Evolutionary conservation across 306 rosid species (phyloP).

Genomic region (Heteromeles arbutifolia): DNA sequence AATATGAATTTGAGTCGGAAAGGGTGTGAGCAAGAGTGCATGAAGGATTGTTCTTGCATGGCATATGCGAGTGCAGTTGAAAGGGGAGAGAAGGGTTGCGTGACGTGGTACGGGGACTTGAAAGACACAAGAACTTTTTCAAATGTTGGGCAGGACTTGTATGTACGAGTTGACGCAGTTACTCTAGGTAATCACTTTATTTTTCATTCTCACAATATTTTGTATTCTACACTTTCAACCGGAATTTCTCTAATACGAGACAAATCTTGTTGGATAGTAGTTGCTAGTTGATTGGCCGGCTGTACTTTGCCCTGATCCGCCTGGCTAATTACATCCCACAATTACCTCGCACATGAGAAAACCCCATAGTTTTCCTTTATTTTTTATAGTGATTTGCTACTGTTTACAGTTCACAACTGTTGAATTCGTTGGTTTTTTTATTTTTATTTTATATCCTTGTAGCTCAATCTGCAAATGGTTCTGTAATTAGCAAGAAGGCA

Average conservation of each 20-base stretch:
- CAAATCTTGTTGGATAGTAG: no score
- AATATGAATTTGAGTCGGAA: conserved; percentile 13
- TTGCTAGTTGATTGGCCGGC: no score
- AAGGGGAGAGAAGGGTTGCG: conserved; percentile 32
- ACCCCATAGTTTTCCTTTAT: no score
- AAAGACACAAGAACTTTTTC: conserved; percentile 31
- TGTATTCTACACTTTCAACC: no score
- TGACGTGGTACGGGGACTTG: conserved; percentile 46
- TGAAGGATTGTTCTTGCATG: conserved; percentile 43
- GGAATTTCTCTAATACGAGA: accelerated
- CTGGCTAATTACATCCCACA: no score
- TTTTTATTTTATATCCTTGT: not conserved
- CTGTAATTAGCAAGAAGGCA: not conserved
- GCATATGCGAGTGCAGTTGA: conserved; percentile 42
- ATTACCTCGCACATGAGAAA: no score
- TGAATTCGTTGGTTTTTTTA: not conserved
- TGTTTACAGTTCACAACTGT: no score
- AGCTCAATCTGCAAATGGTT: conserved; percentile 24
- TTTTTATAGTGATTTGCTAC: no score
- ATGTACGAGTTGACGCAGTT: conserved; percentile 35
- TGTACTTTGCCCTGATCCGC: no score
- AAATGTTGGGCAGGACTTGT: conserved; percentile 36
- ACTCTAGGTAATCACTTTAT: not conserved
- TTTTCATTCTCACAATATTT: no score
- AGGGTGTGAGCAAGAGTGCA: conserved; percentile 35